Evolutionary conservation across 2,329 filamentous ascomycete genomes (phyloP), one percentile per base, ranked within the genome.

Genomic region (Dendrostoma leiphaemia): DNA sequence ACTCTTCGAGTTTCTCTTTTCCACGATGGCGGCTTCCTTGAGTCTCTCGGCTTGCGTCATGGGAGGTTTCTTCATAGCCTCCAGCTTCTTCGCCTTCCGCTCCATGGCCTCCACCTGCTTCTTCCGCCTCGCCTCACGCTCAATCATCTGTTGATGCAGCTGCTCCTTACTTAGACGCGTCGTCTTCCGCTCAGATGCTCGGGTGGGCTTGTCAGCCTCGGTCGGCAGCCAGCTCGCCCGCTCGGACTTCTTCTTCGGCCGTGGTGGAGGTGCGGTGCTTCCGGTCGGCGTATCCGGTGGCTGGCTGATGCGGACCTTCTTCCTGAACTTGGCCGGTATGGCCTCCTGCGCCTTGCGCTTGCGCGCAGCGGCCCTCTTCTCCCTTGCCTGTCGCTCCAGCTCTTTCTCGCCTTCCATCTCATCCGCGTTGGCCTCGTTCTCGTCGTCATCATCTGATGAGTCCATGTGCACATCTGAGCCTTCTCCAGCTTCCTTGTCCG

Each of bases 21-120:
- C 94, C 6, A 95, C 86, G 49, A 86, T 75, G 17, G 87, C 90
- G 1, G 92, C 92, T 70, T 96, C 90, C 26, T 84, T 86, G 26
- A 97, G 78, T 34, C 91, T 83, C 68, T 97, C 87, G 41, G 84
- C 90, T 70, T 97, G 93, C 6, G 91, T 96, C 83, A 96, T 85
- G 26, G 88, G 81, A 55, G 88, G 88, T 51, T 90, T 89, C 70
- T 91, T 90, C 59, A 84, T 74, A 51, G 88, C 89, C 59, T 88
- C 86, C 62, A 90, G 77, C 65, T 81, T 83, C 64, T 89, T 89
- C 40, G 86, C 79, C 64, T 84, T 84, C 59, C 81, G 82, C 65
- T 86, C 82, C 83, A 86, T 86, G 53, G 78, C 74, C 51, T 80
- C 82, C 48, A 90, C 72, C 67, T 90, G 88, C 65, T 88, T 87